A percentile compares a stretch with the other conserved stretches of the same genome.
Evolutionary conservation across 176 grass and related monocot species (phyloP).

Genomic region (Triticum dicoccoides): DNA sequence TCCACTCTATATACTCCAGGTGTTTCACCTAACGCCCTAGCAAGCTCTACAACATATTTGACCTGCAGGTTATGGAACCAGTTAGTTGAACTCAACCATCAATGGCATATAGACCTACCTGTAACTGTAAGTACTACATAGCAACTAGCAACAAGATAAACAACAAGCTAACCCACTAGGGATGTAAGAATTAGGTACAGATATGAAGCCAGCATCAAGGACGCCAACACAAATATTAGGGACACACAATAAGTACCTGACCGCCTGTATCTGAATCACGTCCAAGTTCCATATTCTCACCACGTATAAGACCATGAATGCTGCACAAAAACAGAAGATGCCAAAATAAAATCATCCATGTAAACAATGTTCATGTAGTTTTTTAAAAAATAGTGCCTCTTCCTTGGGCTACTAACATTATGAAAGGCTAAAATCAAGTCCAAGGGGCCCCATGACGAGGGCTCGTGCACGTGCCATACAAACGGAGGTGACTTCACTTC

Average conservation of each 20-base stretch:
- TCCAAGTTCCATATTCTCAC: constrained; percentile 91
- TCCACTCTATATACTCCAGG: constrained; percentile 81
- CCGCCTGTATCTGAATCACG: constrained; percentile 85
- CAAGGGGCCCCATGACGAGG: no score
- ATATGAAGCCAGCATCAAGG: background rate
- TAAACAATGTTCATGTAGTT: background rate
- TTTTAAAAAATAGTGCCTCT: background rate
- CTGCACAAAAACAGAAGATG: constrained; percentile 36
- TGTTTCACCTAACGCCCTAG: constrained; percentile 68
- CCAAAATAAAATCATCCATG: constrained; percentile 11
- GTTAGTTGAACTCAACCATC: constrained; percentile 22
- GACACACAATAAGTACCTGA: constrained; percentile 45
- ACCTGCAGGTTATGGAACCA: constrained; percentile 43
- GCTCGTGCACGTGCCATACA: no score
- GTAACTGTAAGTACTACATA: background rate
- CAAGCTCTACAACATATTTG: constrained; percentile 88
- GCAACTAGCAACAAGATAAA: constrained; percentile 2
- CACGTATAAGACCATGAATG: constrained; percentile 84
- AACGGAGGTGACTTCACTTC: no score
- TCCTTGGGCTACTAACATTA: background rate
- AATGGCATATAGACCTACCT: constrained; percentile 2
- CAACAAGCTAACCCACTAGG: background rate
- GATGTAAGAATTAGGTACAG: background rate
- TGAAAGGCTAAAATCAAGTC: background rate
- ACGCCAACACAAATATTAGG: background rate